Evolutionary conservation across 345 rosid species (phyloP).

Genomic region (Noccaea bulbosa): DNA sequence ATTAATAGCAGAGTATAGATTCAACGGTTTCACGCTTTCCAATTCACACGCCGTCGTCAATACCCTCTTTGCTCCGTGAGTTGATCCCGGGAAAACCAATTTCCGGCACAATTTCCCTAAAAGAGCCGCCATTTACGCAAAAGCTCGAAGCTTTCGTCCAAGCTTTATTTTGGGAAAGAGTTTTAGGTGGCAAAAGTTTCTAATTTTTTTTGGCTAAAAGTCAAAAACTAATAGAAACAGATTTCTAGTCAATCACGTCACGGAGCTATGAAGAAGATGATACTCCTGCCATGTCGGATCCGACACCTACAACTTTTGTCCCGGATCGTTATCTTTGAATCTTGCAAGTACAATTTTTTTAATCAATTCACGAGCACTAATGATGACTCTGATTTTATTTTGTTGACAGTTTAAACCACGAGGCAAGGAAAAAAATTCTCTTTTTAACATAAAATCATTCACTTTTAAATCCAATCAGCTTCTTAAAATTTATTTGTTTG

Average conservation of each 20-base stretch:
- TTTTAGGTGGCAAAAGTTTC: slow-evolving; percentile 21
- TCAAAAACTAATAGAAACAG: not conserved
- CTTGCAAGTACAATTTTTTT: not conserved
- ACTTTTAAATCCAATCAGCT: not conserved
- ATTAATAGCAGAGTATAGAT: slow-evolving; percentile 56
- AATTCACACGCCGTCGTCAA: slow-evolving; percentile 25
- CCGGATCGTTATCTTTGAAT: not conserved
- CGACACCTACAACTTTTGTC: slow-evolving; percentile 1
- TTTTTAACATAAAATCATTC: not conserved
- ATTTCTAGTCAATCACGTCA: slow-evolving; percentile 5
- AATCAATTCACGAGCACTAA: not conserved
- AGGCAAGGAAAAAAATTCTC: not conserved
- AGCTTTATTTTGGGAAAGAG: slow-evolving; percentile 4
- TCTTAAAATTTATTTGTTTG: not conserved
- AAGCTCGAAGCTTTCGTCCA: slow-evolving; percentile 27
- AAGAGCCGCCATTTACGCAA: slow-evolving; percentile 32
- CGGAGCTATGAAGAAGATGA: slow-evolving; percentile 1
- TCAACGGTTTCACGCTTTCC: slow-evolving; percentile 40
- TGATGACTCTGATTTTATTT: not conserved
- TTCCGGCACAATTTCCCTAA: slow-evolving; percentile 34
- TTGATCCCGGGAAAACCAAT: slow-evolving; percentile 7
- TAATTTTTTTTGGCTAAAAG: not conserved
- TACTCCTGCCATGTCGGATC: slow-evolving; percentile 37
- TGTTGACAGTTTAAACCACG: too few relatives aligned
- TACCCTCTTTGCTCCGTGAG: slow-evolving; percentile 11